A percentile compares a stretch with the other conserved stretches of the same genome.
Evolutionary conservation across 371 early-diverging fungal species (phyloP).

Genomic region (Apophysomyces sp.): DNA sequence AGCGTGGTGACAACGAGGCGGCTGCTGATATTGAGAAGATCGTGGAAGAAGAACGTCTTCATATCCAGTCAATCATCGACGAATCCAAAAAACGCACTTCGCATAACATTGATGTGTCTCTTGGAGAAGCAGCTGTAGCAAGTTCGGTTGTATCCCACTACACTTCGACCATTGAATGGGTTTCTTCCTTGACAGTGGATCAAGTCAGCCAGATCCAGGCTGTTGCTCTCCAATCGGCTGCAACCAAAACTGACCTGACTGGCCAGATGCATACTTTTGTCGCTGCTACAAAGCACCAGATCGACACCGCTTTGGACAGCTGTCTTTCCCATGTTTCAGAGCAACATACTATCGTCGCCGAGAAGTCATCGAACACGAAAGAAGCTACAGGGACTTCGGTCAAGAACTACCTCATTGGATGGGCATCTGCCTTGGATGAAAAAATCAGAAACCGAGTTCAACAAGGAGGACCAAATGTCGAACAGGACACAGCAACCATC

Average conservation of each 20-base stretch:
- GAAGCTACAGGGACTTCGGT: background rate
- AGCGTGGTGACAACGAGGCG: background rate
- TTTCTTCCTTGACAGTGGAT: background rate
- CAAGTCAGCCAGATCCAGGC: background rate
- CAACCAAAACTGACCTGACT: background rate
- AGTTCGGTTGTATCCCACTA: background rate
- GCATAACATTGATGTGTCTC: background rate
- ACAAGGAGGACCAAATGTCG: background rate
- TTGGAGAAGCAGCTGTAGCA: background rate
- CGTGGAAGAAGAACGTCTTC: background rate
- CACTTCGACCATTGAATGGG: background rate
- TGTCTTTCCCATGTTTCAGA: background rate
- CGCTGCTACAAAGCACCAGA: background rate
- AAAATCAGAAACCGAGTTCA: background rate
- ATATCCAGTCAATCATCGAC: background rate
- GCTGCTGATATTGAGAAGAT: background rate
- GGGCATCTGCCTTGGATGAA: background rate
- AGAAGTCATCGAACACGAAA: background rate
- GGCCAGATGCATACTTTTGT: conserved; percentile 1
- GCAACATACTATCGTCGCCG: background rate
- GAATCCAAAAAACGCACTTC: background rate
- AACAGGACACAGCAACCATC: background rate
- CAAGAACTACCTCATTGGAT: background rate
- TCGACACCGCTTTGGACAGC: background rate
- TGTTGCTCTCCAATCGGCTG: background rate